phyloP scores from a whole-genome alignment of 257 asterid genomes.

The Rubia yunnanensis region DNA sequence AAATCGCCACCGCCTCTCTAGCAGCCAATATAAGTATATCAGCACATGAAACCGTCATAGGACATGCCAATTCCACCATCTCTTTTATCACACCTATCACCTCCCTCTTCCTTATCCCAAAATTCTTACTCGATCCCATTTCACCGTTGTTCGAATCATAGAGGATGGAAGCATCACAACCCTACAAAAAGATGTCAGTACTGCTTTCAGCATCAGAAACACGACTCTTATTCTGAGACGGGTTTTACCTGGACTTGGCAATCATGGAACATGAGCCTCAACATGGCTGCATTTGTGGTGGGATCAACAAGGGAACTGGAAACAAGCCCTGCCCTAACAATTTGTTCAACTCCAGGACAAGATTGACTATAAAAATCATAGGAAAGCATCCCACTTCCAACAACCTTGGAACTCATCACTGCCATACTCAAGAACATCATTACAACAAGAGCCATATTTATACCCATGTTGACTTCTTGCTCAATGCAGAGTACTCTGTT shows the following conservation, averaged over 20 bases:
- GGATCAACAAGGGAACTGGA: conserved; percentile 33
- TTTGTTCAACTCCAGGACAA: conserved; percentile 36
- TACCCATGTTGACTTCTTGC: not conserved
- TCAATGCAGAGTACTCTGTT: not conserved
- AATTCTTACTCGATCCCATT: conserved; percentile 27
- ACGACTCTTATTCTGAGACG: not conserved
- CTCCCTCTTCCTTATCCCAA: conserved; percentile 39
- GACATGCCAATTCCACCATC: conserved; percentile 38
- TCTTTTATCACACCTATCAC: conserved; percentile 23
- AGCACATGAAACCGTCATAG: conserved; percentile 41
- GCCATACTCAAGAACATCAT: conserved; percentile 6
- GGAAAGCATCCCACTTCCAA: conserved; percentile 13
- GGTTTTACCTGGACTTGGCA: conserved; percentile 51
- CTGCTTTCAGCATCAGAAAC: not conserved
- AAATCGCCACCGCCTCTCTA: conserved; percentile 35
- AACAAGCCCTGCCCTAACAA: conserved; percentile 26
- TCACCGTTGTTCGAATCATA: conserved; percentile 20
- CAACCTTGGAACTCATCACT: conserved; percentile 5
- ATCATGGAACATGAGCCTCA: conserved; percentile 60
- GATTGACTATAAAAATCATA: conserved; percentile 22
- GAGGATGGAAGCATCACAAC: conserved; percentile 61
- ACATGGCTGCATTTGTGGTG: conserved; percentile 33
- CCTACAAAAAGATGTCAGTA: conserved; percentile 24
- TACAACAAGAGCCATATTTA: not conserved
- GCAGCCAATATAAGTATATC: conserved; percentile 48